Conservation (phyloP, 495 filamentous ascomycete genomes). For the Annulohypoxylon bovei region DNA sequence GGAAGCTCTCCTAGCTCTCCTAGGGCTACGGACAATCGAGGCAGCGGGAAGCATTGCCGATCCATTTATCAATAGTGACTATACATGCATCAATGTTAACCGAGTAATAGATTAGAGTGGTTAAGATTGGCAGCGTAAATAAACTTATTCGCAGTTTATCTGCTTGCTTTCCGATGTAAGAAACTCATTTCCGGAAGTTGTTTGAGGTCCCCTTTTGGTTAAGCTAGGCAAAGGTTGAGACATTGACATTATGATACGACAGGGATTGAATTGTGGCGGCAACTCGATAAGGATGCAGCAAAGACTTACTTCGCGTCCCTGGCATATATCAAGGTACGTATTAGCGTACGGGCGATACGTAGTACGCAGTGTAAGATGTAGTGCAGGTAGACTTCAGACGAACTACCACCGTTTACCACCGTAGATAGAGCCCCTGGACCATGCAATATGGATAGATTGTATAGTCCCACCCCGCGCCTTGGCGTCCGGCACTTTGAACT, state of each 20-base stretch:
- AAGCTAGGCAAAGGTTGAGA: slow-evolving; percentile 36
- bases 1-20: slow-evolving; percentile 12
- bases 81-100: slow-evolving; percentile 27
- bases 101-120: slow-evolving; percentile 24
- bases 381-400: neutral
- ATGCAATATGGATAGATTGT: slow-evolving; percentile 44
- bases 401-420: neutral
- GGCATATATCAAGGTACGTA: slow-evolving; percentile 20
- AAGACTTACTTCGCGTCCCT: slow-evolving; percentile 27
- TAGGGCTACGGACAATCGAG: slow-evolving; percentile 15
- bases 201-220: slow-evolving; percentile 26
- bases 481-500: slow-evolving; percentile 44
- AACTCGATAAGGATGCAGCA: slow-evolving; percentile 24
- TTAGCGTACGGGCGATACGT: neutral
- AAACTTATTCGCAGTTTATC: slow-evolving; percentile 3
- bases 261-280: slow-evolving; percentile 33
- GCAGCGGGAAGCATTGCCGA: slow-evolving; percentile 32
- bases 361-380: slow-evolving; percentile 1
- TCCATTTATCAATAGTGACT: slow-evolving; percentile 38
- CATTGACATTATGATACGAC: slow-evolving; percentile 40
- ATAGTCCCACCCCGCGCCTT: slow-evolving; percentile 44
- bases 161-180: slow-evolving; percentile 35
- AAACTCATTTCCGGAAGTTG: slow-evolving; percentile 33
- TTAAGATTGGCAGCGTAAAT: slow-evolving; percentile 33
- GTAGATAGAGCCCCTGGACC: slow-evolving; percentile 19